Base-by-base conservation (phyloP, 257 asterid species). In the Cinchona pubescens region DNA sequence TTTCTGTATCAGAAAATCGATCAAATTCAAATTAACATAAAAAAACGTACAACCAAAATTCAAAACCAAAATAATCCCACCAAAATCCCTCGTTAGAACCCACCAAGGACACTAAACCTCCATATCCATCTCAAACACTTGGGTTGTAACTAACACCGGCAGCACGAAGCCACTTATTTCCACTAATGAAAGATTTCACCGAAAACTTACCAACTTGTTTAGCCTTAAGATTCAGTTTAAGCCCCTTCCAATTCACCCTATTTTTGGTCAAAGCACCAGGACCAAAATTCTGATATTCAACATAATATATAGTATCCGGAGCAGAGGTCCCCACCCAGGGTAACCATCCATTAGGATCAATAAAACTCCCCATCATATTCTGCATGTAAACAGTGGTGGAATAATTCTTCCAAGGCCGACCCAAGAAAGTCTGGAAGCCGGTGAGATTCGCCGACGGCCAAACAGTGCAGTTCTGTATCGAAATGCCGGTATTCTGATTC, bases 371-470 rank as follows among this genome's bases (percentile, higher is more conserved):
- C 75, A 94, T 76, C 76, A 64, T 67, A 14, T 23, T 84, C 2
- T 92, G 81, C 64, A 87, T 63, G 73, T 61, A 76, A 5, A 90
- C 90, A 3, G 96, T 94, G 4, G 97, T 90, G 49, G 98, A 94
- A 70, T 88, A 82, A 35, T 90, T 86, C 74, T 91, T 94, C 97
- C 98, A 94, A 1, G 98, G 98, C 73, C 98, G 87, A 2, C 98
- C 96, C 67, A 94, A 70, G 83, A 81, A 91, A 1, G 75, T 86
- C 51, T 23, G 80, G 46, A 91, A 93, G 0, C 90, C 91, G 15
- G 79, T 25, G 27, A 91, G 96, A 80, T 87, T 86, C 0, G 21
- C 92, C 9, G 78, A 86, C 0, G 97, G 90, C 71, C 34, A n/a
- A 25, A 93, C 81, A 64, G 74, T 81, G 79, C 98, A 93, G 75